Conservation (phyloP, 805 yeast genomes). For the Starmerella vitae region DNA sequence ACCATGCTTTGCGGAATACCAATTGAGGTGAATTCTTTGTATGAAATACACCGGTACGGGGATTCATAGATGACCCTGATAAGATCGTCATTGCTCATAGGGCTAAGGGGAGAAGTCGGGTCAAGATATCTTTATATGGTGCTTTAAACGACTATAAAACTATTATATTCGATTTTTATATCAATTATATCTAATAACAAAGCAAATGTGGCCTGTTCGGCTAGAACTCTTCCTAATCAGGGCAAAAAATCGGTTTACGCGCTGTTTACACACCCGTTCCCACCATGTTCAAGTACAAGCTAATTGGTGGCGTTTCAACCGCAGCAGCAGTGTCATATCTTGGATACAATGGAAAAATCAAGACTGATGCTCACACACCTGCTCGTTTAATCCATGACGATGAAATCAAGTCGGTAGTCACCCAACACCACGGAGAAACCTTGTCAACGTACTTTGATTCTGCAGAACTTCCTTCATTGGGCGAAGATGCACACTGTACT, state of each 20-base stretch:
- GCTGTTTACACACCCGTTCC: too few species aligned
- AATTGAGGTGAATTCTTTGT: conserved; percentile 9
- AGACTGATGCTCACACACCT: conserved; percentile 4
- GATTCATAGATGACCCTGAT: conserved; percentile 3
- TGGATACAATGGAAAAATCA: not conserved
- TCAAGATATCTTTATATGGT: too few species aligned
- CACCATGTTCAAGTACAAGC: not conserved
- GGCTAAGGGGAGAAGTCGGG: too few species aligned
- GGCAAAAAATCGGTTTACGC: too few species aligned
- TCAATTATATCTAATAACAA: too few species aligned
- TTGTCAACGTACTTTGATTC: conserved; percentile 4
- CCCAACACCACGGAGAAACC: conserved; percentile 8
- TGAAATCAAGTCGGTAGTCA: conserved; percentile 4
- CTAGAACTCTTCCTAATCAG: too few species aligned
- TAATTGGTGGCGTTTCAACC: not conserved
- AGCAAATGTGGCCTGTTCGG: too few species aligned
- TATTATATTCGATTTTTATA: too few species aligned
- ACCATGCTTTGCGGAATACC: conserved; percentile 11
- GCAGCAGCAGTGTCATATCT: not conserved
- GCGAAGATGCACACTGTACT: conserved; percentile 23
- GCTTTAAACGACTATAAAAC: too few species aligned
- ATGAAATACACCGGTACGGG: conserved; percentile 8
- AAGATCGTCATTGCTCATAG: not conserved
- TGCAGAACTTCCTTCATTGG: conserved; percentile 13
- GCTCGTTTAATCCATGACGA: conserved; percentile 6